Evolutionary conservation across 2,329 filamentous ascomycete species (phyloP), one percentile per base, ranked within the genome.

Genomic region (Diplocarpon rosae): DNA sequence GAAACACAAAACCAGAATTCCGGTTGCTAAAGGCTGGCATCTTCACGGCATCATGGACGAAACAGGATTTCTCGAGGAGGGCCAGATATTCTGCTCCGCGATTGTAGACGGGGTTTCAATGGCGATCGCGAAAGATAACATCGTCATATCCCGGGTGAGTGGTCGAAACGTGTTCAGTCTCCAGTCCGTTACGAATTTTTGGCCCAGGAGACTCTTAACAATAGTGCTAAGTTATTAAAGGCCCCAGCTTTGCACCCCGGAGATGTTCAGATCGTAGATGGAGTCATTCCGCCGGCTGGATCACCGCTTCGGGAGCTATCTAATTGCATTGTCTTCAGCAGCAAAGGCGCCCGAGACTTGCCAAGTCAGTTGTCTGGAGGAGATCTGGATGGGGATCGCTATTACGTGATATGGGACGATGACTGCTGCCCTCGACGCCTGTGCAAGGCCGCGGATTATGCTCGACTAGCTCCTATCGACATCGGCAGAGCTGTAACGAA

Each of bases 21-120:
- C 76, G 0, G 73, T 94, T 0, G 62, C 72, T 0, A 61, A 80
- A 13, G 87, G 84, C 0, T 72, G 80, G n/a, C 88, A 85, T 0
- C 68, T 93, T 0, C 88, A 87, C 53, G 87, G 87, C 0, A 71
- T 93, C 40, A 84, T 92, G 76, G 87, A 94, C 50, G 86, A 93
- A 61, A 87, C 83, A 0, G 76, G 75, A 0, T 74, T 71, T 30
- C 67, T 94, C 0, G 52, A 71, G 9, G 78, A 85, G 56, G 73
- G 74, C 1, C 69, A 93, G 50, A 72, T 90, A 0, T 89, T 79
- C 53, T 72, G 84, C 0, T 76, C 73, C 15, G n/a, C 13, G 5
- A 15, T 15, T 3, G 33, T 15, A 15, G 15, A 35, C 10, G 33
- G 33, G 5, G 2, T 10, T 5, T 5, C 13, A 14, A 35, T 16